Evolutionary conservation across 2,329 filamentous ascomycete species (phyloP).

Genomic region (Calonectria henricotiae): DNA sequence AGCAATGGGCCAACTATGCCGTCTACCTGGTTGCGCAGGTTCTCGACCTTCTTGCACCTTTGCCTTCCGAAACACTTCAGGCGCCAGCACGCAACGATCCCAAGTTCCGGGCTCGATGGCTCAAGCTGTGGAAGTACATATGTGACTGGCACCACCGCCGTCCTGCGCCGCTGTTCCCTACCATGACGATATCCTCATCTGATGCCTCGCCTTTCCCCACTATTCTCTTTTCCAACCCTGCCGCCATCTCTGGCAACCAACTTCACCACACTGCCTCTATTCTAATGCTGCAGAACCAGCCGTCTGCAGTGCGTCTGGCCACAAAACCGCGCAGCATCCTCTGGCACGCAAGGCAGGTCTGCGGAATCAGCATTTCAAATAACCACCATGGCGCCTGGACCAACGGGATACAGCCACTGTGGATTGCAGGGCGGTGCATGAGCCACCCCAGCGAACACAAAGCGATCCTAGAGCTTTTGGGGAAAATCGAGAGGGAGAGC

Average conservation of each 20-base stretch:
- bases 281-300: slow-evolving; percentile 66
- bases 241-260: slow-evolving; percentile 70
- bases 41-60: slow-evolving; percentile 58
- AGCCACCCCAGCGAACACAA: slow-evolving; percentile 64
- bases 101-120: slow-evolving; percentile 56
- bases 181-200: slow-evolving; percentile 56
- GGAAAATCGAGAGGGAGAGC: slow-evolving; percentile 67
- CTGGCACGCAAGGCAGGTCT: slow-evolving; percentile 70
- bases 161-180: slow-evolving; percentile 57
- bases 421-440: slow-evolving; percentile 69
- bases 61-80: slow-evolving; percentile 40
- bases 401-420: slow-evolving; percentile 70
- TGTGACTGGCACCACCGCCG: slow-evolving; percentile 61
- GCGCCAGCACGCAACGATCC: slow-evolving; percentile 46
- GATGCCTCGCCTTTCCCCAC: slow-evolving; percentile 68
- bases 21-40: slow-evolving; percentile 67
- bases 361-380: slow-evolving; percentile 69
- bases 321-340: slow-evolving; percentile 60
- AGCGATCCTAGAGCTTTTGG: slow-evolving; percentile 64
- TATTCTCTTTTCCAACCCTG: slow-evolving; percentile 67
- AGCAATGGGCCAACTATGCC: slow-evolving; percentile 68
- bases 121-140: slow-evolving; percentile 59
- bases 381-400: slow-evolving; percentile 70
- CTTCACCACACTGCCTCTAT: slow-evolving; percentile 70
- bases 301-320: slow-evolving; percentile 59